phyloP scores from a whole-genome alignment of 73 alveolate genomes.

The Breviolum minutum region DNA sequence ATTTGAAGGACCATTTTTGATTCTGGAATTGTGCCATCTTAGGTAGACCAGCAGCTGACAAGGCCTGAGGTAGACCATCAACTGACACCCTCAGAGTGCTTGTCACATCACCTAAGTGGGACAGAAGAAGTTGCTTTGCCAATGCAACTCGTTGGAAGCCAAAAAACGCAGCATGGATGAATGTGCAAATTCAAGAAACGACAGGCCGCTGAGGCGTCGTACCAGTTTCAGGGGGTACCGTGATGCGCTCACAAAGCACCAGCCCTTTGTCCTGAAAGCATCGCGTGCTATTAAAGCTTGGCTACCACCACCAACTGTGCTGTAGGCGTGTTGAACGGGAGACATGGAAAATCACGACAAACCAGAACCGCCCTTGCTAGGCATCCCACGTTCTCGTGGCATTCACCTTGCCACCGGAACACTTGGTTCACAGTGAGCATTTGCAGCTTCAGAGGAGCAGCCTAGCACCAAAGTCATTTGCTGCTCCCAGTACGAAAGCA shows the following conservation, averaged over 20 bases:
- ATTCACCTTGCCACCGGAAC: slow-evolving; percentile 87
- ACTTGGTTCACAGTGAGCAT: slow-evolving; percentile 72
- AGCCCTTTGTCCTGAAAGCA: slow-evolving; percentile 74
- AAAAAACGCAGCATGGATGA: too few relatives aligned
- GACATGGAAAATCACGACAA: background rate
- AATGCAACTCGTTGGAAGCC: too few relatives aligned
- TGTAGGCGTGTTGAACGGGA: background rate
- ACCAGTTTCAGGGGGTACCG: slow-evolving; percentile 64
- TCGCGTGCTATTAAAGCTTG: too few relatives aligned
- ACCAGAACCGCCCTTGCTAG: background rate
- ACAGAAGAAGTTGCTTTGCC: too few relatives aligned
- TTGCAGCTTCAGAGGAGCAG: slow-evolving; percentile 52
- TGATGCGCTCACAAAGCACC: slow-evolving; percentile 81
- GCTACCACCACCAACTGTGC: background rate
- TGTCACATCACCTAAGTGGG: slow-evolving; percentile 52
- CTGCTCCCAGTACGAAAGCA: background rate
- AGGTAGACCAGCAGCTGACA: background rate
- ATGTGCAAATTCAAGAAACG: background rate
- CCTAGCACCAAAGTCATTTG: too few relatives aligned
- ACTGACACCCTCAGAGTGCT: slow-evolving; percentile 60
- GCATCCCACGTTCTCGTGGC: slow-evolving; percentile 18
- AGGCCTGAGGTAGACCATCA: slow-evolving; percentile 70
- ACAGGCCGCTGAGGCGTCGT: background rate
- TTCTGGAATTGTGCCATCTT: background rate
- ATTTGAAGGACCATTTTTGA: background rate